Evolutionary conservation across 768 basidiomycete genomes (phyloP).

Genomic region (Cantharellus cinnabarinus): DNA sequence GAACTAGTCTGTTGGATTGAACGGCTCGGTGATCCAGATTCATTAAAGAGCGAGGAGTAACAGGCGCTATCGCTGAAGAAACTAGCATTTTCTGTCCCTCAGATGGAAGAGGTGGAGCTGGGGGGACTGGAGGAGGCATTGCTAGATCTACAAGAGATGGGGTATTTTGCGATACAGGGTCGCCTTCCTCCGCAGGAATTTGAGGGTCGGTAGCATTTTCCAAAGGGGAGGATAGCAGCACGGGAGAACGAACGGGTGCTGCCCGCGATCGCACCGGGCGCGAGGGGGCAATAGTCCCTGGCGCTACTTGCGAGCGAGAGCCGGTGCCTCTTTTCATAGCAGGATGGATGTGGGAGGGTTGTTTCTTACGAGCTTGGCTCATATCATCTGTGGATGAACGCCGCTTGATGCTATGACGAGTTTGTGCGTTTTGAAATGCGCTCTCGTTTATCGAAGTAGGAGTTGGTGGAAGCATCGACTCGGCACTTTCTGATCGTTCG

Average conservation of each 20-base stretch:
- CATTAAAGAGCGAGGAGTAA: conserved; percentile 86
- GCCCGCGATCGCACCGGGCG: neutral
- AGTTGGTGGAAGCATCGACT: conserved; percentile 4
- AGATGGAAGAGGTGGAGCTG: conserved; percentile 7
- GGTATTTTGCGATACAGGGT: conserved; percentile 37
- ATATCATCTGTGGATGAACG: neutral
- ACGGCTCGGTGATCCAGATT: conserved; percentile 60
- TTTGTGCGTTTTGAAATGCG: neutral
- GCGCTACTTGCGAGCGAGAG: too few relatives aligned
- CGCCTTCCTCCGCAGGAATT: too few relatives aligned
- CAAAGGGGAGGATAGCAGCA: neutral
- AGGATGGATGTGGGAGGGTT: neutral
- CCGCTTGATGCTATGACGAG: neutral
- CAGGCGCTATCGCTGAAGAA: too few relatives aligned
- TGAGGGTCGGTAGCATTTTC: neutral
- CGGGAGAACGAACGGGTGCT: neutral
- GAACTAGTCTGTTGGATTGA: too few relatives aligned
- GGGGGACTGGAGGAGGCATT: conserved; percentile 72
- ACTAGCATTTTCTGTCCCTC: neutral
- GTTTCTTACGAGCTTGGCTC: neutral
- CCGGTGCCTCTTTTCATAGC: neutral
- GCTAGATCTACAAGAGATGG: conserved; percentile 72
- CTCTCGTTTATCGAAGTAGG: neutral
- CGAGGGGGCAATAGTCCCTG: neutral
- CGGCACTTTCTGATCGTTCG: too few relatives aligned